Percentiles rank a stretch among this genome's conserved stretches.
phyloP scores from a whole-genome alignment of 352 stramenopile species.

The Salisapilia sapeloensis region DNA sequence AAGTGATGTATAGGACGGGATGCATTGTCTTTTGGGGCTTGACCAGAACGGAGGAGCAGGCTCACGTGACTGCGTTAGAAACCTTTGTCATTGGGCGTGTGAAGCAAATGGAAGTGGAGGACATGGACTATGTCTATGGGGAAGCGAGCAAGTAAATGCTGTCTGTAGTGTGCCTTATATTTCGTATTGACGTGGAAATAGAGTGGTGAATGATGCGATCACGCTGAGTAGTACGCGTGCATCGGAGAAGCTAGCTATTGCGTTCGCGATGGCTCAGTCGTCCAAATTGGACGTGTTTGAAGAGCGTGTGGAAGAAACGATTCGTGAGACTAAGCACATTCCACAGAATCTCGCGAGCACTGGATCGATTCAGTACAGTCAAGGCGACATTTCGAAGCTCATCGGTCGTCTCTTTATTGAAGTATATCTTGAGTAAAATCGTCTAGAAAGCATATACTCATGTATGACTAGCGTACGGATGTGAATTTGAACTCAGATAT shows the following conservation, averaged over 20 bases:
- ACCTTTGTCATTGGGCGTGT: constrained; percentile 48
- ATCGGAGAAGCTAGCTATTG: constrained; percentile 84
- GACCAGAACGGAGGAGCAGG: constrained; percentile 59
- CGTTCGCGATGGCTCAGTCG: constrained; percentile 87
- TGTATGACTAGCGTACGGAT: constrained; percentile 78
- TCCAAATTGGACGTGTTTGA: constrained; percentile 89
- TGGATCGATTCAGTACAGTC: constrained; percentile 83
- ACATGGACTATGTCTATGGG: constrained; percentile 82
- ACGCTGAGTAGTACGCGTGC: constrained; percentile 61
- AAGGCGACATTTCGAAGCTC: constrained; percentile 82
- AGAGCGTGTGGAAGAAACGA: constrained; percentile 76
- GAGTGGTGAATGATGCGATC: constrained; percentile 74
- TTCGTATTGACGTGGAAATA: too few species aligned
- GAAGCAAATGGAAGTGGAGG: constrained; percentile 75
- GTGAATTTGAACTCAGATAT: constrained; percentile 92
- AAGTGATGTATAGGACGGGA: constrained; percentile 26
- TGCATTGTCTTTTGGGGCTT: constrained; percentile 85
- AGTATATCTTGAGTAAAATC: too few species aligned
- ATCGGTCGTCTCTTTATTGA: constrained; percentile 85
- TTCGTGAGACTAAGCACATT: constrained; percentile 77
- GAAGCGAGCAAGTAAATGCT: constrained; percentile 19
- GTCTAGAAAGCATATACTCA: background rate
- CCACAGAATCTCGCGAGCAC: constrained; percentile 75
- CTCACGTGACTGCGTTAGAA: constrained; percentile 35
- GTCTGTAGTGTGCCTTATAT: too few species aligned